These are phyloP conservation scores for Tolypocladium pustulatum DNA, from an alignment of 2,329 filamentous ascomycete species.

Conservation along the genomic window DNA sequence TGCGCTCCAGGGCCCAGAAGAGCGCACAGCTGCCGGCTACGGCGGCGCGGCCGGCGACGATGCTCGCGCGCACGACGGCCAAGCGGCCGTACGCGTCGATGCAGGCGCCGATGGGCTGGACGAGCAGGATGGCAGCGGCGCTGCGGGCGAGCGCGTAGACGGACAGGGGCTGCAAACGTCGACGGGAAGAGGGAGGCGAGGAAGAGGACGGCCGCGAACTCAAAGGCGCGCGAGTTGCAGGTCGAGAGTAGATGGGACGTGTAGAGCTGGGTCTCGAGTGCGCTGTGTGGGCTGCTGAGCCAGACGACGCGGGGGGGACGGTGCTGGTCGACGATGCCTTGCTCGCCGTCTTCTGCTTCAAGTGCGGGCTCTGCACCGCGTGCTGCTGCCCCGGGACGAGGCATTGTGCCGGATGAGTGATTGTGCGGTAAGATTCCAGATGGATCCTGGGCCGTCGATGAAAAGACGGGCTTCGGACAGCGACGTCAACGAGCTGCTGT, in stretches of 20 bases:
- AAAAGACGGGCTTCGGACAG: background rate
- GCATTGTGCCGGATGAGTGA: background rate
- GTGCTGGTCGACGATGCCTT: background rate
- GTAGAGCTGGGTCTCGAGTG: slow-evolving; percentile 32
- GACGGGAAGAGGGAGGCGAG: slow-evolving; percentile 43
- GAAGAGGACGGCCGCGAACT: slow-evolving; percentile 51
- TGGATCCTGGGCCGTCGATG: too few species aligned
- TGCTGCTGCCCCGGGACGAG: background rate
- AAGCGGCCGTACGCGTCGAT: slow-evolving; percentile 48
- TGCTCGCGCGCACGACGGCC: slow-evolving; percentile 38
- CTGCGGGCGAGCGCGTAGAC: slow-evolving; percentile 57
- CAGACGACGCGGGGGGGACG: background rate
- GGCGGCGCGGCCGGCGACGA: slow-evolving; percentile 21
- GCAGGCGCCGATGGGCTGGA: slow-evolving; percentile 44
- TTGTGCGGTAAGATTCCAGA: too few species aligned
- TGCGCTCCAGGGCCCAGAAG: slow-evolving; percentile 23
- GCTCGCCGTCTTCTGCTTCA: background rate
- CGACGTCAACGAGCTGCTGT: background rate
- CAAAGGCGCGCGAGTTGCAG: slow-evolving; percentile 55
- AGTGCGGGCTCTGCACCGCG: background rate
- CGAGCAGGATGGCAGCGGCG: slow-evolving; percentile 45
- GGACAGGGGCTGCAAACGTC: slow-evolving; percentile 55
- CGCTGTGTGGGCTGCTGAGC: background rate
- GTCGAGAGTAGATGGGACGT: slow-evolving; percentile 51
- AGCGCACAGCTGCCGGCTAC: slow-evolving; percentile 37